Percentiles rank a stretch among this genome's conserved stretches.
Conservation (phyloP, 768 basidiomycete genomes). For the Phlegmacium glaucopus region DNA sequence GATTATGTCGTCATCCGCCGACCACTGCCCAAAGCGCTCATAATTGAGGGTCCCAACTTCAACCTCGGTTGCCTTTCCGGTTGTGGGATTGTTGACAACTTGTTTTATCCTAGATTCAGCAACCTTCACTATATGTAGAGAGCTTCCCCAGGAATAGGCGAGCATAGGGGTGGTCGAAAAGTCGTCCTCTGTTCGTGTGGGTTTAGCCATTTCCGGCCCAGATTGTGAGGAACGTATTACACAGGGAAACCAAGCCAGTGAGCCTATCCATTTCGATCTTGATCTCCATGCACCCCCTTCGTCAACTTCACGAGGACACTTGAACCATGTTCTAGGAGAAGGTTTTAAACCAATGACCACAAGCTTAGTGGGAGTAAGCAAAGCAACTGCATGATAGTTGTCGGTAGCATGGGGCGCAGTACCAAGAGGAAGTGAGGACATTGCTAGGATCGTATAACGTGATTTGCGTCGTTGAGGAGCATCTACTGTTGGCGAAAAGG, state of each 20-base stretch:
- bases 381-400: constrained; percentile 71
- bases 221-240: constrained; percentile 21
- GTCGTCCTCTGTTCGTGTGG: constrained; percentile 6
- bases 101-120: constrained; percentile 56
- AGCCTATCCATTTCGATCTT: constrained; percentile 53
- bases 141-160: constrained; percentile 82
- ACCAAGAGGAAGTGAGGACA: constrained; percentile 81
- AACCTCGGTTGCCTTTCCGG: constrained; percentile 54
- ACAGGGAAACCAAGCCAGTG: constrained; percentile 83
- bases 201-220: constrained; percentile 20
- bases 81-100: constrained; percentile 45
- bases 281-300: constrained; percentile 40
- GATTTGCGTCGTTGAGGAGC: constrained; percentile 38
- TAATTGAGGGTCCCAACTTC: constrained; percentile 67
- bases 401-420: constrained; percentile 74
- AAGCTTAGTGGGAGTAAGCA: constrained; percentile 87
- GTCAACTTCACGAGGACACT: constrained; percentile 53
- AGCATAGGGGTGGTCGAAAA: constrained; percentile 55
- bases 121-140: constrained; percentile 62
- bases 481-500: constrained; percentile 23
- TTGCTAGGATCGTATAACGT: constrained; percentile 70
- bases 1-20: constrained; percentile 57
- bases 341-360: constrained; percentile 94
- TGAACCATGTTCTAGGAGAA: constrained; percentile 88
- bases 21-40: constrained; percentile 58